These are phyloP conservation scores for Kitagawia praeruptora DNA, from an alignment of 129 eudicot species.

Conservation along the genomic window DNA sequence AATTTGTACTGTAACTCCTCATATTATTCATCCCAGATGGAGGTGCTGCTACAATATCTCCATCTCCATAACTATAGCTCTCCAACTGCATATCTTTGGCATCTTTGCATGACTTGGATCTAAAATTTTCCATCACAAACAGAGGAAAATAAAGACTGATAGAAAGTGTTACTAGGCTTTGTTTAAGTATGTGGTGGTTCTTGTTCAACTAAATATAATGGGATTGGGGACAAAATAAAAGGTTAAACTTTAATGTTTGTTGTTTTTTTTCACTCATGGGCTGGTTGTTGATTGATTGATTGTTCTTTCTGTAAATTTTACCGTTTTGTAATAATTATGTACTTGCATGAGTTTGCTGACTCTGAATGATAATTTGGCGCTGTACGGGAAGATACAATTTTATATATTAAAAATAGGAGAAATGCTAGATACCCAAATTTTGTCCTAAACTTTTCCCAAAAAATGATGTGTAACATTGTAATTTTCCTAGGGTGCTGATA, in stretches of 20 bases:
- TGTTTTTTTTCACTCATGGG: constrained; percentile 1
- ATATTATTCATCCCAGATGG: constrained; percentile 39
- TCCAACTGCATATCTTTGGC: constrained; percentile 24
- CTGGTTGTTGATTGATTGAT: not conserved
- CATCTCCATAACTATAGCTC: constrained; percentile 9
- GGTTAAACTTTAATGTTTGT: not conserved
- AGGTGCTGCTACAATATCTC: not conserved
- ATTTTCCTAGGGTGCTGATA: too few species aligned
- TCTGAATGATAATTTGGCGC: not conserved
- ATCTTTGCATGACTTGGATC: constrained; percentile 57
- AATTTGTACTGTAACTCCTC: constrained; percentile 43
- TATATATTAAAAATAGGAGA: too few species aligned
- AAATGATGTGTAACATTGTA: too few species aligned
- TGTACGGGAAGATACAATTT: not conserved
- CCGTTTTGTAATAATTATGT: not conserved
- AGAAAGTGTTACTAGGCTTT: not conserved
- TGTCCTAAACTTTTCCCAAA: too few species aligned
- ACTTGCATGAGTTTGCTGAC: constrained; percentile 5
- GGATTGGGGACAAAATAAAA: constrained; percentile 7
- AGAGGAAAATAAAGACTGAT: not conserved
- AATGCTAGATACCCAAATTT: too few species aligned
- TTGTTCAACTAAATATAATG: not conserved
- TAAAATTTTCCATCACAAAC: constrained; percentile 39
- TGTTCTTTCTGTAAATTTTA: not conserved
- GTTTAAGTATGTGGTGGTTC: not conserved